Evolutionary conservation across 2,329 filamentous ascomycete genomes (phyloP), one percentile per base, ranked within the genome.

Genomic region (Trichoderma lentiforme): DNA sequence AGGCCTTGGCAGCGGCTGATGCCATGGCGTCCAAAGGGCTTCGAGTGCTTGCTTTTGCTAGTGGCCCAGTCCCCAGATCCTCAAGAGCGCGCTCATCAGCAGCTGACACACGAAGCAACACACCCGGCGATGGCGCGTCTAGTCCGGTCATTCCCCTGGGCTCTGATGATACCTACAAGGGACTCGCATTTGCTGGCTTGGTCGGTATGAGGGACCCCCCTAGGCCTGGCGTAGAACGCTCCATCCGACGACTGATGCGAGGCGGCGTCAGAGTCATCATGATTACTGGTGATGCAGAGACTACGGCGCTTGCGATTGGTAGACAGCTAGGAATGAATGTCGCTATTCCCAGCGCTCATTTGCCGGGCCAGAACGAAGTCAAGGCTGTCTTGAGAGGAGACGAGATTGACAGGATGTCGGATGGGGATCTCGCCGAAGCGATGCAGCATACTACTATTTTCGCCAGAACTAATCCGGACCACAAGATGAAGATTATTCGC

Each of bases 171-270:
- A 84, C 90, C 8, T 99, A 97, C 80, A 92, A 87, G 68, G 92
- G 93, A 2, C 88, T 99, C 26, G 92, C 92, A 4, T 98, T 99
- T 84, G 92, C 95, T 39, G 96, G 96, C 5, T 83, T 98, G 32
- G 94, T 98, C 32, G 96, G 96, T 62, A 99, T 99, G 95, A 97
- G 94, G 76, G 96, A 99, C 80, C 96, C 96, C 5, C 96, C 96
- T 3, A 88, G 96, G 64, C 93, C 94, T 75, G 94, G 94, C 57
- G 96, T 99, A 9, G 92, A 94, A 75, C 91, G 92, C 74, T 94
- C 95, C 6, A 98, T 99, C 76, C 89, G 93, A 76, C 91, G 92
- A 73, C 85, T 99, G 70, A 95, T 98, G 91, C 90, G 94, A 63
- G 96, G 96, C 69, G 95, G 95, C 51, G 96, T 99, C 74, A 96